Evolutionary conservation across 148 eudicot genomes (phyloP).

Genomic region (Rhododendron mucronatum): DNA sequence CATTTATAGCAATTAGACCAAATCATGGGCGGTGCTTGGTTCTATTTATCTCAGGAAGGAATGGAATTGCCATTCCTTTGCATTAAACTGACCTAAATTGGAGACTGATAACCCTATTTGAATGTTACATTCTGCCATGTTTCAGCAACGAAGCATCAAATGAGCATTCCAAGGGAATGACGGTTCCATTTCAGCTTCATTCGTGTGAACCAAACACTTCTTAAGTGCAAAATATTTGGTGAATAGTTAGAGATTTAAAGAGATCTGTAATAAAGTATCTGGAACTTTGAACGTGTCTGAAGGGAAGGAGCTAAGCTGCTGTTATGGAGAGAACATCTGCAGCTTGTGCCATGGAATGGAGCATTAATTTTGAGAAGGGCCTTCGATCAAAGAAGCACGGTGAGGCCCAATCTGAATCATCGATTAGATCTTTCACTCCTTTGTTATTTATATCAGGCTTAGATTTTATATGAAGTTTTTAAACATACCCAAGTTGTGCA

Average conservation of each 20-base stretch:
- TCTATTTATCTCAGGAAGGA: not conserved
- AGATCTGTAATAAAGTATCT: not conserved
- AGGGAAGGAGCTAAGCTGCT: constrained; percentile 11
- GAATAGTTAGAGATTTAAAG: not conserved
- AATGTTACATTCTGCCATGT: not conserved
- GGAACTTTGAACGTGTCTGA: not conserved
- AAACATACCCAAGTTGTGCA: not conserved
- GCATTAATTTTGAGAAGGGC: constrained; percentile 76
- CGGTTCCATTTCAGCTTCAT: not conserved
- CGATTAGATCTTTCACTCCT: not conserved
- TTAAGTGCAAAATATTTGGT: not conserved
- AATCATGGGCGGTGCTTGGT: not conserved
- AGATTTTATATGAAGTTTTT: not conserved
- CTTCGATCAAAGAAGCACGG: constrained; percentile 76
- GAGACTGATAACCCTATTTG: not conserved
- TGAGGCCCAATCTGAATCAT: constrained; percentile 5
- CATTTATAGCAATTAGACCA: not conserved
- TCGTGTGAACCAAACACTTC: not conserved
- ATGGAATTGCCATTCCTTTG: not conserved
- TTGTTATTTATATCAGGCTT: too few relatives aligned
- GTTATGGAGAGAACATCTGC: constrained; percentile 66
- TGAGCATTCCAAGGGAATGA: not conserved
- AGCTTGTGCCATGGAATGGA: constrained; percentile 77
- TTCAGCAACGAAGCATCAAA: not conserved
- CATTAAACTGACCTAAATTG: not conserved